Conservation (phyloP, 768 basidiomycete genomes). For the Tricholoma furcatifolium region DNA sequence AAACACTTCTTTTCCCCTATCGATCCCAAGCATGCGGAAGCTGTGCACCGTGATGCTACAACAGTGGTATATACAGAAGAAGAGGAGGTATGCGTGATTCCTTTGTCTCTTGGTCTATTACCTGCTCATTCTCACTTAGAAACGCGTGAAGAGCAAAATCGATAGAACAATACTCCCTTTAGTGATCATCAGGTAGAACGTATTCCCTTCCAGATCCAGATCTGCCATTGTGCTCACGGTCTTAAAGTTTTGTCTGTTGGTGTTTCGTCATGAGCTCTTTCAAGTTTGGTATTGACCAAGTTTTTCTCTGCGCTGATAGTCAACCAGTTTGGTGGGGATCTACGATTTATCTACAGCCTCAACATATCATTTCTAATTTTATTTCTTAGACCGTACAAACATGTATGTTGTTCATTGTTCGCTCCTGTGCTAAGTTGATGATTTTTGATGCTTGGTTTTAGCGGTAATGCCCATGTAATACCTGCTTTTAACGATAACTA, state of each 20-base stretch:
- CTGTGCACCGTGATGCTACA: conserved; percentile 50
- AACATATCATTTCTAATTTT: neutral
- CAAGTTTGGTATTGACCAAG: conserved; percentile 12
- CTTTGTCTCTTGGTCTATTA: neutral
- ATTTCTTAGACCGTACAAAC: conserved; percentile 49
- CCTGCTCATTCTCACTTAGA: conserved; percentile 22
- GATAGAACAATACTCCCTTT: conserved; percentile 50
- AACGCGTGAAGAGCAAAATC: conserved; percentile 46
- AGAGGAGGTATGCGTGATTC: conserved; percentile 39
- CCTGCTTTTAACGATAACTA: conserved; percentile 51
- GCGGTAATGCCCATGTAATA: conserved; percentile 57
- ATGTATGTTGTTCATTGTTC: conserved; percentile 34
- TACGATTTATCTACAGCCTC: neutral
- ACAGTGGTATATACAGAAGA: conserved; percentile 45
- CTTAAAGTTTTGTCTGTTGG: conserved; percentile 47
- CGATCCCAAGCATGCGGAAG: conserved; percentile 44
- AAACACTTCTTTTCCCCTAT: conserved; percentile 49
- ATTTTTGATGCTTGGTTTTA: no score
- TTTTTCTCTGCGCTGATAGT: conserved; percentile 27
- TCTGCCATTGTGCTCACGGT: neutral
- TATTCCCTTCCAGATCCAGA: neutral
- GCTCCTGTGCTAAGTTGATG: neutral
- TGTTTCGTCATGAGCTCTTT: neutral
- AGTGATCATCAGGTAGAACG: conserved; percentile 45
- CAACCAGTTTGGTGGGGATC: conserved; percentile 44